Percentiles rank a stretch among this genome's conserved stretches.
phyloP scores from a whole-genome alignment of 2,329 filamentous ascomycete species.

The Fusarium sulawesiense region DNA sequence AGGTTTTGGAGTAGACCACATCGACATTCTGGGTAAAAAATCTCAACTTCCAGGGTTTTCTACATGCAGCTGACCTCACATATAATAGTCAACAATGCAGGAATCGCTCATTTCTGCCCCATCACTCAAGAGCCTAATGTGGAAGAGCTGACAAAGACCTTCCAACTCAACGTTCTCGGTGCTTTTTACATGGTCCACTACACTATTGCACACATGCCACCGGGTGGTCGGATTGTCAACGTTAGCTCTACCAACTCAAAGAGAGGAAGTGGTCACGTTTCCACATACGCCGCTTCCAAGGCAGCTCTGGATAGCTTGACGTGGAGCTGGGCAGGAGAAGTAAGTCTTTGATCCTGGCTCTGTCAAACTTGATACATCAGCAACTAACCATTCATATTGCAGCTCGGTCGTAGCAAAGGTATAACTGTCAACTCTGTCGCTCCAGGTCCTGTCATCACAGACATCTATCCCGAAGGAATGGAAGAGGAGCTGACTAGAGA shows the following conservation, averaged over 20 bases:
- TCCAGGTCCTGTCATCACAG: slow-evolving; percentile 55
- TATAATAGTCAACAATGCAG: slow-evolving; percentile 54
- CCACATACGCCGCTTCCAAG: slow-evolving; percentile 45
- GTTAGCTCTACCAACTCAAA: slow-evolving; percentile 38
- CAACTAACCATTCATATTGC: rapidly evolving
- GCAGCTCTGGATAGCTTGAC: slow-evolving; percentile 53
- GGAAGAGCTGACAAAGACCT: slow-evolving; percentile 44
- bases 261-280: slow-evolving; percentile 21
- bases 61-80: too few relatives aligned
- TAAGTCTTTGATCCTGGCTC: slow-evolving; percentile 13
- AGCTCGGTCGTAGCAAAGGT: slow-evolving; percentile 52
- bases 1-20: slow-evolving; percentile 49
- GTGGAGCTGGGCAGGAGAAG: slow-evolving; percentile 49
- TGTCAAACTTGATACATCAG: too few relatives aligned
- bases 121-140: slow-evolving; percentile 38
- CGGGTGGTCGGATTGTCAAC: slow-evolving; percentile 46
- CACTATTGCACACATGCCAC: slow-evolving; percentile 51
- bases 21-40: slow-evolving; percentile 55
- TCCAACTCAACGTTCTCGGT: slow-evolving; percentile 51
- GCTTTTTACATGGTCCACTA: slow-evolving; percentile 52
- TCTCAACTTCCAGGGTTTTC: too few relatives aligned
- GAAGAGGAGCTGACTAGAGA: slow-evolving; percentile 36
- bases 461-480: slow-evolving; percentile 38
- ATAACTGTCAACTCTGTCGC: slow-evolving; percentile 59
- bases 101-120: slow-evolving; percentile 29